A percentile compares a stretch with the other conserved stretches of the same genome.
Evolutionary conservation across 257 asterid genomes (phyloP).

Genomic region (Petrea volubilis): DNA sequence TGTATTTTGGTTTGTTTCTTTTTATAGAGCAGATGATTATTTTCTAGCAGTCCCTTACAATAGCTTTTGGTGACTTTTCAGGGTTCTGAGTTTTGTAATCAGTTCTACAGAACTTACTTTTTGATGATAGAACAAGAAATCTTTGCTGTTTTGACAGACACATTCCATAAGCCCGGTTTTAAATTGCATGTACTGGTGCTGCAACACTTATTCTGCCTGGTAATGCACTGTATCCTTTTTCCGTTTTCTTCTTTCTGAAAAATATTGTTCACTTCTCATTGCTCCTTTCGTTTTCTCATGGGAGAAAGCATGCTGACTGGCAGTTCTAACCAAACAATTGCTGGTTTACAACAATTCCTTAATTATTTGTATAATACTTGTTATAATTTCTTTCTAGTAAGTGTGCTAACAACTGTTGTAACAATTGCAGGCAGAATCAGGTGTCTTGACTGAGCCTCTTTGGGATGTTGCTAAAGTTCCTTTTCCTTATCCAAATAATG

Average conservation of each 20-base stretch:
- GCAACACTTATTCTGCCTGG: slow-evolving; percentile 78
- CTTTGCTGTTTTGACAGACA: slow-evolving; percentile 85
- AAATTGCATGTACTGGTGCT: slow-evolving; percentile 80
- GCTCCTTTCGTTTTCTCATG: not conserved
- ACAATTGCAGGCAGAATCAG: slow-evolving; percentile 62
- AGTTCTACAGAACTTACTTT: slow-evolving; percentile 71
- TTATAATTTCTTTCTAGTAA: slow-evolving; percentile 3
- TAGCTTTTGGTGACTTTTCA: slow-evolving; percentile 36
- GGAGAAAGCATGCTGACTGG: slow-evolving; percentile 4
- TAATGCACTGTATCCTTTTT: slow-evolving; percentile 21
- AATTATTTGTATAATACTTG: not conserved
- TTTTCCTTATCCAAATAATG: slow-evolving; percentile 69
- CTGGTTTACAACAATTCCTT: not conserved
- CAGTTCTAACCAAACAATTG: slow-evolving; percentile 11
- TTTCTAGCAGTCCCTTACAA: slow-evolving; percentile 16
- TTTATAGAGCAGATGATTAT: not conserved
- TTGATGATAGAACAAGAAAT: slow-evolving; percentile 85
- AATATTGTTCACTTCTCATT: not conserved
- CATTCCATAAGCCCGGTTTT: slow-evolving; percentile 94
- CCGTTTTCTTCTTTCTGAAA: not conserved
- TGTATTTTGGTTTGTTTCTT: slow-evolving; percentile 26
- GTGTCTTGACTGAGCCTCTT: slow-evolving; percentile 67
- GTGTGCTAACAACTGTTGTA: slow-evolving; percentile 7
- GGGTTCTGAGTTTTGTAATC: slow-evolving; percentile 78
- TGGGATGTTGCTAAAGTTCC: slow-evolving; percentile 72